Evolutionary conservation across 768 basidiomycete species (phyloP).

Genomic region (Strobilomyces echinocephalus): DNA sequence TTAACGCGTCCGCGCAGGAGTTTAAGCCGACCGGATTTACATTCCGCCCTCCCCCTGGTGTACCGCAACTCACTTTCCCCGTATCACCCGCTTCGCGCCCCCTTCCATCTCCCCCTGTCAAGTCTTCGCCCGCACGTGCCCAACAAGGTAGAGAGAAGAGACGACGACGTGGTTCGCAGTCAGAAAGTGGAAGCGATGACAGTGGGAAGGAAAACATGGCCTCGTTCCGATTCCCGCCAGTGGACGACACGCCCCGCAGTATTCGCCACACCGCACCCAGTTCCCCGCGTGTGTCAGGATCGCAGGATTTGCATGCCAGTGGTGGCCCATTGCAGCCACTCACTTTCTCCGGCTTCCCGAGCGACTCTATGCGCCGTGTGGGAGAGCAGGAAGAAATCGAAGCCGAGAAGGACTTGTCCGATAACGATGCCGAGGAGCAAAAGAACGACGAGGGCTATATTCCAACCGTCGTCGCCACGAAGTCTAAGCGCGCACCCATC

Average conservation of each 20-base stretch:
- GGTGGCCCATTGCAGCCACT: slow-evolving; percentile 40
- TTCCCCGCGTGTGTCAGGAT: slow-evolving; percentile 31
- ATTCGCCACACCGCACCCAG: slow-evolving; percentile 45
- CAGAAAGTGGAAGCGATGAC: slow-evolving; percentile 41
- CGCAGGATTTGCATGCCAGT: slow-evolving; percentile 17
- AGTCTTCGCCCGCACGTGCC: slow-evolving; percentile 19
- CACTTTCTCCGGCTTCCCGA: slow-evolving; percentile 62
- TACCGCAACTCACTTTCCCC: slow-evolving; percentile 49
- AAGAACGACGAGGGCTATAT: slow-evolving; percentile 16
- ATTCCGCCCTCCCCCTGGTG: slow-evolving; percentile 67
- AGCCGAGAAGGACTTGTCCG: slow-evolving; percentile 6
- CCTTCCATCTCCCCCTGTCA: slow-evolving; percentile 35
- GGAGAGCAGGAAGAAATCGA: slow-evolving; percentile 12
- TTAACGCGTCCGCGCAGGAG: slow-evolving; percentile 75
- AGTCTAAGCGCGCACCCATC: slow-evolving; percentile 65
- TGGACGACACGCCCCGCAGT: slow-evolving; percentile 45
- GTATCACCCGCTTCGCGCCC: slow-evolving; percentile 33
- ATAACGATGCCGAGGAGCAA: slow-evolving; percentile 7
- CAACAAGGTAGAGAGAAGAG: slow-evolving; percentile 80
- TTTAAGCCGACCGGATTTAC: slow-evolving; percentile 77
- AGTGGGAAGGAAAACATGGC: slow-evolving; percentile 56
- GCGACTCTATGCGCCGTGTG: slow-evolving; percentile 24
- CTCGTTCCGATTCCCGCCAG: slow-evolving; percentile 72
- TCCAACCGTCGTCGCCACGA: slow-evolving; percentile 19
- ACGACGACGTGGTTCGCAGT: slow-evolving; percentile 52